Base-by-base conservation (phyloP, 192 early-diverging fungal genomes). In the Coemansia umbellata region DNA sequence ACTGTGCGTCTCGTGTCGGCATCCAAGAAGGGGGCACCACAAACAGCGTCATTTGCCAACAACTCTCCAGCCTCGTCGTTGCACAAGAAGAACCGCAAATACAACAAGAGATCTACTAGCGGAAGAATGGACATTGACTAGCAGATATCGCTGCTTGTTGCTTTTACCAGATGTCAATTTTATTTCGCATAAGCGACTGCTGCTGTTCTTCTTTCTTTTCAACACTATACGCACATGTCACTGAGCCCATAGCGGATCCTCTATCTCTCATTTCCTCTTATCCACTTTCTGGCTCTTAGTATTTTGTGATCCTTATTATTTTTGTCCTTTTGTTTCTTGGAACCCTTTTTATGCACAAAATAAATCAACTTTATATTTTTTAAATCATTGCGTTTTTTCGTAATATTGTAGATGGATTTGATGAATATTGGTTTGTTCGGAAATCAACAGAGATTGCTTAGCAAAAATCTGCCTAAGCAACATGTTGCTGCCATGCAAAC, bases 111-210 rank as follows among this genome's bases (percentile, higher is more conserved):
- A 33, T 52, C 39, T 41, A 37, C 41, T 28, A 49, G 45, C 22
- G 54, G 26, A 42, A 49, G 64, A n/a, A 74, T 74, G 70, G 70
- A 74, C 17, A 44, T 74, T 37, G 70, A 74, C 51, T 74, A 37
- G 36, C 28, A 40, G n/a, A n/a, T n/a, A n/a, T n/a, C n/a, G n/a
- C n/a, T n/a, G n/a, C n/a, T n/a, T n/a, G n/a, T n/a, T n/a, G n/a
- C n/a, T n/a, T n/a, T n/a, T n/a, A n/a, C n/a, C n/a, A n/a, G n/a
- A 19, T 24, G 4, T 3, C 37, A 17, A 17, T 3, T 37, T 44
- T 44, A 5, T 44, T 44, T 44, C 42, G 17, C 17, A 23, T 24
- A 44, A 21, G 50, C 22, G 17, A 43, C n/a, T n/a, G n/a, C n/a
- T n/a, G n/a, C n/a, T n/a, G n/a, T n/a, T n/a, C n/a, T n/a, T n/a